Evolutionary conservation across 1,284 basidiomycete genomes (phyloP), one percentile per base, ranked within the genome.

Genomic region (Sanghuangporus baumii): DNA sequence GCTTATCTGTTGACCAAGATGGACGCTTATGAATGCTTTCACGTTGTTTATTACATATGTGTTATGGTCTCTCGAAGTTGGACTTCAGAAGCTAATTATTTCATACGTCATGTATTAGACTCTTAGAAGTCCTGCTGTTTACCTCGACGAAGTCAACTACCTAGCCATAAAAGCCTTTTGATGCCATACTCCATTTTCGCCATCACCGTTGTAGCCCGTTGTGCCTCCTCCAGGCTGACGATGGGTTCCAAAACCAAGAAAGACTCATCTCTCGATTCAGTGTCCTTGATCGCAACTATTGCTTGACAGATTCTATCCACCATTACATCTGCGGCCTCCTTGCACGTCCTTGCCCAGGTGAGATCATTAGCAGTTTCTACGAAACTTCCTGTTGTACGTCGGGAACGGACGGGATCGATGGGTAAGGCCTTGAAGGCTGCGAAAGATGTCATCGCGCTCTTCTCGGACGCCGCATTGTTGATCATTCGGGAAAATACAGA

Each of bases 101-200:
- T n/a, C 16, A n/a, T 14, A 43, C 48, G 43, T 8, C 41, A 58
- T 37, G 43, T 58, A 58, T 8, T 58, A 58, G 43, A 47, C 16
- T 62, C 48, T 31, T 57, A 47, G 57, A 14, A 50, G 8, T 18
- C 40, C 36, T 34, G 16, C n/a, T 56, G 38, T 23, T 58, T 37
- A 16, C 9, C 31, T 36, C 31, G 37, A n/a, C 31, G 18, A 36
- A 37, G 18, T 54, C 36, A 88, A 67, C 87, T 82, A 57, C 90
- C 90, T 56, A 95, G 75, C 93, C 93, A 96, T 65, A 95, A 74
- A 70, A 95, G 77, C 66, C 93, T 79, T 79, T 95, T 96, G 65
- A 95, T 80, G 0, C 91, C 90, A 72, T 95, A 93, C 72, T 96
- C 94, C 84, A 95, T 89, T 76, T 93, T 92, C 8, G 92, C 85